Base-by-base conservation (phyloP, 306 rosid species). In the Urtica urens region DNA sequence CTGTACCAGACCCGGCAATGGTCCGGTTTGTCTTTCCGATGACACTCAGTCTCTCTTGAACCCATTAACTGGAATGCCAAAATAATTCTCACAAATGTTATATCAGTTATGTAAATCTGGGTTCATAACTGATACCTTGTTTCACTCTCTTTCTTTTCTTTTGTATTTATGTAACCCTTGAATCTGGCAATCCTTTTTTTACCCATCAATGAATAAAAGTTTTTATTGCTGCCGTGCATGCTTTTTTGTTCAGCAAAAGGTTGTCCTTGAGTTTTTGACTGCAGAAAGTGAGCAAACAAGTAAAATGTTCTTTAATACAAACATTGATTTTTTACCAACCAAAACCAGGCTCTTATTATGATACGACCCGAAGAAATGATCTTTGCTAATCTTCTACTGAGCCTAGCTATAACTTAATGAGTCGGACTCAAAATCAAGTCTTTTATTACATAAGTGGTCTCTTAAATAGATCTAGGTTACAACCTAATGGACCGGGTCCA, bases 1-100 rank as follows among this genome's bases (percentile, higher is more conserved):
- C 60, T 90, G 99, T 65, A 90, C 99, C 40, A 81, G 73, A 59
- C 94, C 94, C 1, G 99, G 99, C 52, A 81, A 64, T 73, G 99
- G 99, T 53, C 99, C 99, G 10, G 85, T 85, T 59, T 52, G 73
- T 72, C 76, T 90, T 45, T 65, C 92, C 9, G 87, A 79, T 45
- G 86, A 73, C 40, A 69, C 76, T 42, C 78, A 65, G 53, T 78
- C 81, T 53, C 95, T 81, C 67, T 92, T 90, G 52, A 64, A 77
- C 78, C 65, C 75, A 3, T 78, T 75, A 74, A 82, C 76, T 45
- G 99, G 99, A 38, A 69, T 90, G 46, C 99, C 95, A 0, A 85
- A 73, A 71, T 81, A 63, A 64, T 44, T 59, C 62, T 9, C 25
- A 16, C 44, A 56, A 26, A 1, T 53, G 16, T 68, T 42, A 53